Base-by-base conservation (phyloP, 1,284 basidiomycete genomes). In the Irpex rosettiformis region DNA sequence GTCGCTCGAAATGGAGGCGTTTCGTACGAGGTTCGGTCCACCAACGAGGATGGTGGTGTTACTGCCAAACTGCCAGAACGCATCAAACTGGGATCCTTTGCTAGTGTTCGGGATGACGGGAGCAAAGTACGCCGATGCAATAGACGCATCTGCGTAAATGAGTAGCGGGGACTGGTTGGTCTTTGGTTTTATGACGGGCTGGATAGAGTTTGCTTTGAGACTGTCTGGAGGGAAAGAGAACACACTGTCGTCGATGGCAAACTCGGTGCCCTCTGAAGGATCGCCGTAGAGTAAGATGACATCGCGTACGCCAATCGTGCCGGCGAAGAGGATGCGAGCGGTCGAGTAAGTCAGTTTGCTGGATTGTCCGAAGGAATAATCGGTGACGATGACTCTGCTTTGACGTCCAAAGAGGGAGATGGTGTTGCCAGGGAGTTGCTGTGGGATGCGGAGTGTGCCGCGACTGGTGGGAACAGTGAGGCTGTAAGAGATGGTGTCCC, bases 261-360 rank as follows among this genome's bases (percentile, higher is more conserved):
- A 70, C 67, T 91, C 88, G 67, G 88, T 83, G n/a, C 77, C 76
- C 63, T 91, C 83, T 2, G 69, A 67, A 1, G 77, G 66, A 60
- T 84, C 78, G 1, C 88, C 88, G 65, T 86, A 83, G 11, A 91
- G 72, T 73, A 90, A 85, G 4, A 92, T 72, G 22, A 91, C 75
- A 65, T 92, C 88, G 27, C 88, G 79, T 2, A 67, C 72, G 42
- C 83, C 88, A 58, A 92, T 89, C 13, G 68, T 74, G 8, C 88
- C 86, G 0, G 89, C 84, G 65, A 83, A 91, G 66, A 84, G 71
- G 29, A 92, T 74, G 55, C 82, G 77, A 0, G 89, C 87, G 8
- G 89, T 89, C 4, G 88, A 86, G 68, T 86, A 89, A 3, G 79
- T 68, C 3, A 85, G 66, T 49, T 72, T 75, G 7, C 84, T 84